A percentile compares a stretch with the other conserved stretches of the same genome.
Conservation (phyloP, 31 red algal genomes). For the Odonthalia washingtoniensis region DNA sequence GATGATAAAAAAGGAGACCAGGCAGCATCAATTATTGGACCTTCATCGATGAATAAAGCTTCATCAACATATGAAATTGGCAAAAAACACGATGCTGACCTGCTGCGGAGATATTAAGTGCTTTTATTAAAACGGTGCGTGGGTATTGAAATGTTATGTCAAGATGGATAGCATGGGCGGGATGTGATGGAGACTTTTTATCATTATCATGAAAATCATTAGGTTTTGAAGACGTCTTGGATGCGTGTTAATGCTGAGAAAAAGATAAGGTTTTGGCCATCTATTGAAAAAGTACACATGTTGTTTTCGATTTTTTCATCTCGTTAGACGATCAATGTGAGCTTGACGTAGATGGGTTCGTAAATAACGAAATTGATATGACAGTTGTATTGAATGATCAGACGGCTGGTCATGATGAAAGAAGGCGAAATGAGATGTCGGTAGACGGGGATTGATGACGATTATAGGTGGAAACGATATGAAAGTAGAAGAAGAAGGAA, state of each 20-base stretch:
- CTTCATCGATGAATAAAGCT: conserved; percentile 42
- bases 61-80: conserved; percentile 53
- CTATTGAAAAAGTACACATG: conserved; percentile 89
- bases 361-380: too few species aligned
- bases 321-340: too few species aligned
- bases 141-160: conserved; percentile 56
- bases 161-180: conserved; percentile 42
- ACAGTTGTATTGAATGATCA: too few species aligned
- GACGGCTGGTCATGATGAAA: too few species aligned
- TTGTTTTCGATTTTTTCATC: too few species aligned
- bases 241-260: conserved; percentile 32
- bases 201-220: background rate
- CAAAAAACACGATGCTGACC: conserved; percentile 67
- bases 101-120: conserved; percentile 65
- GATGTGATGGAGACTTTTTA: background rate
- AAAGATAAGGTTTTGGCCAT: conserved; percentile 67
- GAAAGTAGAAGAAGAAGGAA: too few species aligned
- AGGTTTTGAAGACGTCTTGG: too few species aligned
- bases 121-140: conserved; percentile 48
- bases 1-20: conserved; percentile 24
- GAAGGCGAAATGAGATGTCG: too few species aligned
- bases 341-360: too few species aligned
- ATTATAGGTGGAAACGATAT: too few species aligned
- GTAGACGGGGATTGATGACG: too few species aligned
- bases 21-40: conserved; percentile 59